Conservation (phyloP, 2,329 filamentous ascomycete species). For the Talaromyces amestolkiae region DNA sequence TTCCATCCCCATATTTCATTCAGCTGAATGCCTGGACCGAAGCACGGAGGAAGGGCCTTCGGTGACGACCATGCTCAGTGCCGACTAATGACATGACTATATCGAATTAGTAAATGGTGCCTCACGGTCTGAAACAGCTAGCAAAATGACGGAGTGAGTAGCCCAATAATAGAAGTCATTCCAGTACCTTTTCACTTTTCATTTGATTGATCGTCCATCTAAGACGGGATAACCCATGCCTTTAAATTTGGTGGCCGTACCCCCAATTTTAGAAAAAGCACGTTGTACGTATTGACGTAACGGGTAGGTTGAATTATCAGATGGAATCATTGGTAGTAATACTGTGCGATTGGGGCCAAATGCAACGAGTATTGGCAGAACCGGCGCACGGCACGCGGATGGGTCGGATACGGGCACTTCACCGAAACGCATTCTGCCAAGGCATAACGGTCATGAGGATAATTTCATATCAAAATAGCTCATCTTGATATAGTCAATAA, state of each 20-base stretch:
- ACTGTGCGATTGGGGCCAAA: not conserved
- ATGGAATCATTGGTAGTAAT: too few relatives aligned
- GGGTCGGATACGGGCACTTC: not conserved
- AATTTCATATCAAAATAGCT: not conserved
- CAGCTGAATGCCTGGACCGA: not conserved
- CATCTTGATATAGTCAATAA: not conserved
- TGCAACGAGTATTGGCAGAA: not conserved
- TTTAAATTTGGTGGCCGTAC: not conserved
- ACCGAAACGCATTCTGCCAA: not conserved
- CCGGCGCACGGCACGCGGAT: not conserved
- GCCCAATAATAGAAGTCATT: not conserved
- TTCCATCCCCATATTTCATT: not conserved
- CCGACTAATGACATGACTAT: not conserved
- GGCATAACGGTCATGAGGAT: not conserved
- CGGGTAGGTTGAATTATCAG: not conserved
- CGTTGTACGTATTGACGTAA: not conserved
- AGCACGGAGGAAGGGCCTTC: not conserved
- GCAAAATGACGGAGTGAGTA: not conserved
- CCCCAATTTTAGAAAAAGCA: not conserved
- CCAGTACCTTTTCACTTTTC: not conserved
- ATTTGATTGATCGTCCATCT: not conserved
- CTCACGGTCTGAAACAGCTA: not conserved
- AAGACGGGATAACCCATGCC: not conserved
- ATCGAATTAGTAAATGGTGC: not conserved
- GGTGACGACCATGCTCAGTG: not conserved